Evolutionary conservation across 2,329 filamentous ascomycete species (phyloP).

Genomic region (Aspergillus pseudoterreus): DNA sequence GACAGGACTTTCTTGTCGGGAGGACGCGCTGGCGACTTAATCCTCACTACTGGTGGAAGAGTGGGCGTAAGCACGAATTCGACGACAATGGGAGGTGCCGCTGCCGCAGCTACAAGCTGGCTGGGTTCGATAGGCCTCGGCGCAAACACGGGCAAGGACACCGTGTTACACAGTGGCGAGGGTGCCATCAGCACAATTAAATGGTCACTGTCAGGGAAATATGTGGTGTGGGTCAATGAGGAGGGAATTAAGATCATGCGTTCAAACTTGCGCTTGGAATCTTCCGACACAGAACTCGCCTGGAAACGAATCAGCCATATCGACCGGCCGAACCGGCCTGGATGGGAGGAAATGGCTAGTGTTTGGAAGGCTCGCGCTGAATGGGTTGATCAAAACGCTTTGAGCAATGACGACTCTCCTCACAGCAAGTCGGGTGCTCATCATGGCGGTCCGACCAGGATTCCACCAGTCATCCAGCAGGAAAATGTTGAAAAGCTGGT

Average conservation of each 20-base stretch:
- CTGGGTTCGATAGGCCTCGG: constrained; percentile 82
- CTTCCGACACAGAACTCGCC: constrained; percentile 70
- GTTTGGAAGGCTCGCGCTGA: constrained; percentile 91
- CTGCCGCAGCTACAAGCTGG: constrained; percentile 84
- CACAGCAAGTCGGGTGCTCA: constrained; percentile 23
- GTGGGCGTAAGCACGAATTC: constrained; percentile 76
- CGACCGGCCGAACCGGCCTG: constrained; percentile 77
- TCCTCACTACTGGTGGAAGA: constrained; percentile 78
- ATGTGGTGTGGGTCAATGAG: constrained; percentile 93
- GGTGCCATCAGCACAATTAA: constrained; percentile 87
- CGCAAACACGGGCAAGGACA: constrained; percentile 75
- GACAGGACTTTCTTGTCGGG: constrained; percentile 89
- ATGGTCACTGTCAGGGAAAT: constrained; percentile 90
- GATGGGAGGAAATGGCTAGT: constrained; percentile 94
- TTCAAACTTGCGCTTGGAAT: constrained; percentile 76
- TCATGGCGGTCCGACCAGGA: constrained; percentile 39
- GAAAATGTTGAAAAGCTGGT: constrained; percentile 67
- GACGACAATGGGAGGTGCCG: constrained; percentile 71
- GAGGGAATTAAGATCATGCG: constrained; percentile 98
- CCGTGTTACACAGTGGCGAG: constrained; percentile 84
- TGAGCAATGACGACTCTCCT: constrained; percentile 67
- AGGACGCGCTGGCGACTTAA: constrained; percentile 79
- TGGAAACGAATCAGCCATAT: constrained; percentile 96
- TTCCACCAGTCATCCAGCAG: constrained; percentile 40
- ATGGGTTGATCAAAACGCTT: constrained; percentile 81